Percentiles rank a stretch among this genome's conserved stretches.
These are phyloP conservation scores for Metschnikowia rubicola DNA, from an alignment of 805 yeast species.

Conservation along the genomic window DNA sequence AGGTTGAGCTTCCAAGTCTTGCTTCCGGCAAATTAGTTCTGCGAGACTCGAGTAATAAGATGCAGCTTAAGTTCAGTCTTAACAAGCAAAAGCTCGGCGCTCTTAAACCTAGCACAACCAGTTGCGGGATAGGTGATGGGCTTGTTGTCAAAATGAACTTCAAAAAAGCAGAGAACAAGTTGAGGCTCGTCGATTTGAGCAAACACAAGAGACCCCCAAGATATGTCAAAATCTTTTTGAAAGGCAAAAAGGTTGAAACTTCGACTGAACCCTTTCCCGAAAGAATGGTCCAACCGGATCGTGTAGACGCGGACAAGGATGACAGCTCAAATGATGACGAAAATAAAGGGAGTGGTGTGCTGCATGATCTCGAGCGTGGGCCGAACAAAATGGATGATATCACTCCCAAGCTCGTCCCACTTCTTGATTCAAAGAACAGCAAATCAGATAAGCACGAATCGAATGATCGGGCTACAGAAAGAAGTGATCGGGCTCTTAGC, in stretches of 20 bases:
- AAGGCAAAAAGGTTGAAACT: slow-evolving; percentile 1
- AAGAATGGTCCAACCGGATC: too few species aligned
- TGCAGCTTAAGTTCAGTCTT: slow-evolving; percentile 12
- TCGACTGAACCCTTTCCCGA: slow-evolving; percentile 2
- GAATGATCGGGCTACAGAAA: neutral
- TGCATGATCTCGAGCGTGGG: neutral
- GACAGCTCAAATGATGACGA: neutral
- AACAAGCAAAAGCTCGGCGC: slow-evolving; percentile 12
- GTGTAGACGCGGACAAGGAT: neutral
- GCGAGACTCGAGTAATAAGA: slow-evolving; percentile 8
- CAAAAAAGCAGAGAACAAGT: neutral
- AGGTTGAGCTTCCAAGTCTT: neutral
- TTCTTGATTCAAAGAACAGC: neutral
- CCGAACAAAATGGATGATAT: neutral
- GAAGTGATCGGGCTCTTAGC: neutral
- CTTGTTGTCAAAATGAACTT: slow-evolving; percentile 1
- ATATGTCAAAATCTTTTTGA: slow-evolving; percentile 3
- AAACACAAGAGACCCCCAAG: neutral
- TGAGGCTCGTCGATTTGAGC: neutral
- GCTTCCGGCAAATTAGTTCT: neutral
- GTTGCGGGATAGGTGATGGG: neutral
- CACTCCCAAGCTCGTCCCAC: neutral
- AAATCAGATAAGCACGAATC: neutral
- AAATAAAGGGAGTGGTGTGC: neutral
- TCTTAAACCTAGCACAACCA: neutral